Base-by-base conservation (phyloP, 2,329 filamentous ascomycete species). In the Fragosphaeria purpurea region DNA sequence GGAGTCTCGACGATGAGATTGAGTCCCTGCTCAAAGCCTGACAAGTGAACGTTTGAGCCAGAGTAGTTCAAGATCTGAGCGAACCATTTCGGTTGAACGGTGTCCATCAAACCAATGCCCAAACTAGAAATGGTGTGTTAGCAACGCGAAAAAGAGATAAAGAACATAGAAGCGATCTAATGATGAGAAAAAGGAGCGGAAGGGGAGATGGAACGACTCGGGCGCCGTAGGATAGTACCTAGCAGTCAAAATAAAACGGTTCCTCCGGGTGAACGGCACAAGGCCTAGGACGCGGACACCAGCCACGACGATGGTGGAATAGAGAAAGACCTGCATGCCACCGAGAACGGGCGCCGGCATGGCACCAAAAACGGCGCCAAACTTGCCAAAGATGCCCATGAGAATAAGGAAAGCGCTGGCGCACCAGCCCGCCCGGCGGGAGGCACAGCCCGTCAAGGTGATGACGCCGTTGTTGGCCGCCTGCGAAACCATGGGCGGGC, bases 391-490 rank as follows among this genome's bases (percentile, higher is more conserved):
- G 47, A 86, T 71, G 6, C 82, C 83, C 78, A 85, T 85, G 52
- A 86, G 61, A 35, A 86, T 65, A 22, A 86, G 69, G 70, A 83
- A 85, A 57, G 79, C 75, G 59, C 79, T 82, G 59, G 75, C 79
- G 53, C 74, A 79, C 65, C 82, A 85, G 1, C 82, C 82, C 4
- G 83, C 82, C 46, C 80, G 80, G 48, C 82, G 74, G 60, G 83
- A 85, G 1, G 82, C 82, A 57, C 82, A 86, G 32, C 80, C 74
- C 0, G 83, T 86, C 41, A 86, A 65, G 0, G 79, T 77, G 51
- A 85, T 85, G 52, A 83, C 82, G 55, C 80, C 82, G 61, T 85
- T 85, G 66, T 85, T 85, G 58, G 83, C 80, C 0, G 82, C 81
- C 57, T 85, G 84, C 0, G 77, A 80, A 2, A 76, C 78, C 79